Conservation (phyloP, 768 basidiomycete species). For the Boletus vinaceobasis region DNA sequence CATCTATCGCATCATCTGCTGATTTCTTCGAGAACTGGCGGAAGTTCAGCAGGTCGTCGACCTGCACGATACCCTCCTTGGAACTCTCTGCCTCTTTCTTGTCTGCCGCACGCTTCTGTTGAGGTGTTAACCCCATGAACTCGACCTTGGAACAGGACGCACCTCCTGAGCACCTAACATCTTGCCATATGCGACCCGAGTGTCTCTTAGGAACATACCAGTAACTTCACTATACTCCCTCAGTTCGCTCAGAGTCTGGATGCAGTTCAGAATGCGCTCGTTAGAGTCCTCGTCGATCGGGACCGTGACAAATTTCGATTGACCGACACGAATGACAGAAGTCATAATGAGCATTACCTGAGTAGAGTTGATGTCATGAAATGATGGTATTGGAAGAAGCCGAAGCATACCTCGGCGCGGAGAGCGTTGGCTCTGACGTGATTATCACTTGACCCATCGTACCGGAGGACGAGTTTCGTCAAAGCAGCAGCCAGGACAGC, state of each 20-base stretch:
- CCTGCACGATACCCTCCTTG: conserved; percentile 72
- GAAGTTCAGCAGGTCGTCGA: conserved; percentile 90
- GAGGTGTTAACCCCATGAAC: not conserved
- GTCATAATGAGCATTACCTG: conserved; percentile 98
- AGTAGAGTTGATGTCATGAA: not conserved
- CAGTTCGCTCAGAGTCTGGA: conserved; percentile 86
- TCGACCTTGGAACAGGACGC: conserved; percentile 8
- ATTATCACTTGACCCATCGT: conserved; percentile 48
- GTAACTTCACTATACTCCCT: conserved; percentile 54
- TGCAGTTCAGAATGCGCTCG: conserved; percentile 94
- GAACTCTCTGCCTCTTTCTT: conserved; percentile 79
- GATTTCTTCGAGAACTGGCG: conserved; percentile 94
- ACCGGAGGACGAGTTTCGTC: conserved; percentile 88
- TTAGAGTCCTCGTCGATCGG: conserved; percentile 99
- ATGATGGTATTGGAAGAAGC: not conserved
- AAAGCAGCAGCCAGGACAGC: conserved; percentile 85
- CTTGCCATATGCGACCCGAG: conserved; percentile 86
- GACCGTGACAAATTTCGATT: conserved; percentile 89
- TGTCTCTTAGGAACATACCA: conserved; percentile 79
- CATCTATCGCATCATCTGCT: conserved; percentile 73
- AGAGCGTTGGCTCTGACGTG: conserved; percentile 62
- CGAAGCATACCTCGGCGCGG: conserved; percentile 68
- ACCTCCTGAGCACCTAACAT: conserved; percentile 97
- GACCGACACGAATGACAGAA: conserved; percentile 93
- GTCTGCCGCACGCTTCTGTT: conserved; percentile 83